These are phyloP conservation scores for Cercospora nicotianae DNA, from an alignment of 2,329 filamentous ascomycete genomes.

Conservation along the genomic window DNA sequence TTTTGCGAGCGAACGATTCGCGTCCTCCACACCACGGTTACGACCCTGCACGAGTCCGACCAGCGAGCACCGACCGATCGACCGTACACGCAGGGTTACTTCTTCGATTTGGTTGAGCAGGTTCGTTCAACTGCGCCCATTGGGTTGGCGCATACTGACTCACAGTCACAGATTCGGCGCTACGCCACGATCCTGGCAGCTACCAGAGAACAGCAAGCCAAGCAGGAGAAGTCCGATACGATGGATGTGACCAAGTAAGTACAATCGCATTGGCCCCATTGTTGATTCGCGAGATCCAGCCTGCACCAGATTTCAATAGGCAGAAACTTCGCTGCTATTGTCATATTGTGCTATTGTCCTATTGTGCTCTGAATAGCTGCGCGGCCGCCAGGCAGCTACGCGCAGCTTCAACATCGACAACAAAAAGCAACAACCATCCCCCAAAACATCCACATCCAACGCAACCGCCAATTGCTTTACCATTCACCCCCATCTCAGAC, in stretches of 20 bases:
- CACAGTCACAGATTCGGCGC: slow-evolving; percentile 62
- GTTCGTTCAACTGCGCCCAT: slow-evolving; percentile 32
- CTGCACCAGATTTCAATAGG: neutral
- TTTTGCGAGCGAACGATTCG: slow-evolving; percentile 90
- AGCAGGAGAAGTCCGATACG: slow-evolving; percentile 54
- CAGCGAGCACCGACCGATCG: slow-evolving; percentile 80
- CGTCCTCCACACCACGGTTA: slow-evolving; percentile 86
- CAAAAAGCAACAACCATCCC: neutral
- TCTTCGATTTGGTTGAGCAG: slow-evolving; percentile 93
- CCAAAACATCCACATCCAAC: neutral
- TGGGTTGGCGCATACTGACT: slow-evolving; percentile 30
- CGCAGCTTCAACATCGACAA: neutral
- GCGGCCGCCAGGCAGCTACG: slow-evolving; percentile 7
- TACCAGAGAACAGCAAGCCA: slow-evolving; percentile 65
- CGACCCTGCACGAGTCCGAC: slow-evolving; percentile 81
- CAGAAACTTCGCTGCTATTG: slow-evolving; percentile 12
- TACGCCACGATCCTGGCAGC: slow-evolving; percentile 83
- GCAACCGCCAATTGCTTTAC: neutral
- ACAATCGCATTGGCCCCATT: slow-evolving; percentile 3
- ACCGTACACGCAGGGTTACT: slow-evolving; percentile 94
- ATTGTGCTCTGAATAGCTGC: slow-evolving; percentile 2
- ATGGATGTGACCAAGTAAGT: slow-evolving; percentile 54
- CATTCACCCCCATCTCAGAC: neutral
- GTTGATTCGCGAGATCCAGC: slow-evolving; percentile 3
- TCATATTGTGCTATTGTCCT: slow-evolving; percentile 13